A percentile compares a stretch with the other conserved stretches of the same genome.
phyloP scores from a whole-genome alignment of 2,329 filamentous ascomycete genomes.

The Sporothrix protearum region DNA sequence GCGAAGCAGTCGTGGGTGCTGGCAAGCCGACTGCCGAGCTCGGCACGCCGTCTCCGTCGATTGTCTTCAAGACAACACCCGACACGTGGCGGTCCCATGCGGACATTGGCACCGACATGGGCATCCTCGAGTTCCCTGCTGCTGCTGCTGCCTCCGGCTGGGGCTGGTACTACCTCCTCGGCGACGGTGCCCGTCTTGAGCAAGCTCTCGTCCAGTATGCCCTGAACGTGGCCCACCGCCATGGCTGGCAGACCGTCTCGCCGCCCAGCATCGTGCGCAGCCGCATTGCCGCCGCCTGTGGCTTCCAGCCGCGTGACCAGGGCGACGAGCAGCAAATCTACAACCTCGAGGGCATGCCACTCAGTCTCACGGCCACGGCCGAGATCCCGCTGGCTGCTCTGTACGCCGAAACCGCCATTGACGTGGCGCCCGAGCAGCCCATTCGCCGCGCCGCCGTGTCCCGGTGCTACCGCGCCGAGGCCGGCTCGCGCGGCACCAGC shows the following conservation, averaged over 20 bases:
- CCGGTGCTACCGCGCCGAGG: slow-evolving; percentile 93
- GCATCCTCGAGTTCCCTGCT: slow-evolving; percentile 82
- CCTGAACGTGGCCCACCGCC: slow-evolving; percentile 64
- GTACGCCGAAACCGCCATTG: slow-evolving; percentile 70
- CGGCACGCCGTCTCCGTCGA: slow-evolving; percentile 18
- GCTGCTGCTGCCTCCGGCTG: slow-evolving; percentile 83
- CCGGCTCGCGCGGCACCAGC: slow-evolving; percentile 80
- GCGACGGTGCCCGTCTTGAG: slow-evolving; percentile 88
- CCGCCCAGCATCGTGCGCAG: slow-evolving; percentile 90
- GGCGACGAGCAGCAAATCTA: slow-evolving; percentile 93
- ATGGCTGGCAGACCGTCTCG: slow-evolving; percentile 75
- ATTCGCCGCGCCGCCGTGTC: slow-evolving; percentile 78
- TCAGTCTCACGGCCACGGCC: slow-evolving; percentile 80
- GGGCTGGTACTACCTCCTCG: slow-evolving; percentile 97
- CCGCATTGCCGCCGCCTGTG: slow-evolving; percentile 85
- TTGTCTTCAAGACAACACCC: slow-evolving; percentile 34
- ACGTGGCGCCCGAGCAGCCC: slow-evolving; percentile 67
- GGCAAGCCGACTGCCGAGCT: slow-evolving; percentile 23
- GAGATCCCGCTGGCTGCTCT: slow-evolving; percentile 94
- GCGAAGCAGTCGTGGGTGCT: not conserved
- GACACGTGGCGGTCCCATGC: slow-evolving; percentile 70
- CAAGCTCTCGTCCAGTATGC: slow-evolving; percentile 89
- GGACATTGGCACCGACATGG: slow-evolving; percentile 79
- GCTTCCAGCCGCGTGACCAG: slow-evolving; percentile 88
- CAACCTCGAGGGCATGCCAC: slow-evolving; percentile 66